A percentile compares a stretch with the other conserved stretches of the same genome.
phyloP scores from a whole-genome alignment of 2,329 filamentous ascomycete species.

The Calonectria leucothoes region DNA sequence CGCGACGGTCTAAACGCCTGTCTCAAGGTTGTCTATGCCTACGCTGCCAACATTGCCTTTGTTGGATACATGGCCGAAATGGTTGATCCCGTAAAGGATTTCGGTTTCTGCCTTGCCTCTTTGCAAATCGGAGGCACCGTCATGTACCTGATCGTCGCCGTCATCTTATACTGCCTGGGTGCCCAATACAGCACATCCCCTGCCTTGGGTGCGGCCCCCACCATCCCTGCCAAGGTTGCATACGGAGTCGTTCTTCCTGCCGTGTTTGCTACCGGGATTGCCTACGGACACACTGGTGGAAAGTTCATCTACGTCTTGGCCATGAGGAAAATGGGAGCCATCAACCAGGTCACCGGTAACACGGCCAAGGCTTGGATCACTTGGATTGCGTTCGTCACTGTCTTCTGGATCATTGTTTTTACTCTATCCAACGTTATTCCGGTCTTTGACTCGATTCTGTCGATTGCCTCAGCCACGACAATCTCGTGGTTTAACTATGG shows the following conservation, averaged over 20 bases:
- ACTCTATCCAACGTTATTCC: constrained; percentile 43
- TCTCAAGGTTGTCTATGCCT: constrained; percentile 39
- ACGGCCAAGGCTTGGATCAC: constrained; percentile 41
- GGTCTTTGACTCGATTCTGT: constrained; percentile 44
- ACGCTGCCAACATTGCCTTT: constrained; percentile 42
- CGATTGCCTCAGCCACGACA: constrained; percentile 39
- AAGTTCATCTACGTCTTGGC: constrained; percentile 39
- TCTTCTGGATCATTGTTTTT: constrained; percentile 42
- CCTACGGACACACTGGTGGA: constrained; percentile 40
- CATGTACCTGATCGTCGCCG: constrained; percentile 39
- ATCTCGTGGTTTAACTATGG: constrained; percentile 44
- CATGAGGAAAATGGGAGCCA: constrained; percentile 31
- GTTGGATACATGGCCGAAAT: constrained; percentile 44
- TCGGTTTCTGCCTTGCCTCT: constrained; percentile 33
- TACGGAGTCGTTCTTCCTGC: constrained; percentile 41
- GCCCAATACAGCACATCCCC: constrained; percentile 38
- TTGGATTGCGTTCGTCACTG: constrained; percentile 35
- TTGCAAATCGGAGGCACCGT: constrained; percentile 39
- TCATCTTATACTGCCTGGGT: constrained; percentile 39
- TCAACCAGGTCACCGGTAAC: constrained; percentile 34
- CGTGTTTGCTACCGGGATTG: constrained; percentile 37
- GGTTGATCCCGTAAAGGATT: constrained; percentile 34
- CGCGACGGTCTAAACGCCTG: constrained; percentile 37
- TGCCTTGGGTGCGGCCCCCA: constrained; percentile 35
- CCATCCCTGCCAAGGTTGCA: constrained; percentile 39